Evolutionary conservation across 2,329 filamentous ascomycete genomes (phyloP), one percentile per base, ranked within the genome.

Genomic region (Trichocomaceae sp.): DNA sequence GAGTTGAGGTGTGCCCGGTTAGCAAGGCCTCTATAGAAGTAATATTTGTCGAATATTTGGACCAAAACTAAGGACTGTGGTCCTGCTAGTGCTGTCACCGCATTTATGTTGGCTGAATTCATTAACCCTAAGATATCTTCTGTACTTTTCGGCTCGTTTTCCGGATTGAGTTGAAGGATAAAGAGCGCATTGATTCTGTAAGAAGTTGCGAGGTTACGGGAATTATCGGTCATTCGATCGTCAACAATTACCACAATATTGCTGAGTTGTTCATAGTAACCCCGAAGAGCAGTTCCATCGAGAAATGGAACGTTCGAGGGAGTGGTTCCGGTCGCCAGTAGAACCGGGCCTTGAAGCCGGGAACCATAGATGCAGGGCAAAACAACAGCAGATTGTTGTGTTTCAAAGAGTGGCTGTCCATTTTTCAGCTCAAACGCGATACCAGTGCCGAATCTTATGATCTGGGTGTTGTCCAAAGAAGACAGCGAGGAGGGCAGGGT

Each of bases 151-250:
- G 51, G 51, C 17, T 48, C 45, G 6, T 26, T 35, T 26, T 47
- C 45, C 19, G 45, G 45, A n/a, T 48, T 48, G 44, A 54, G 45
- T 35, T 54, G 54, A 1, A 61, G 56, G 37, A 63, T 64, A 51
- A 63, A 68, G 17, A 68, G 54, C 2, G 61, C 64, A 57, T 68
- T 68, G 33, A 66, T 61, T 54, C 65, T 58, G 22, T 59, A 60
- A 15, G 59, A 22, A 13, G 59, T 57, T 22, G 64, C 62, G 15
- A 68, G 59, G 45, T 65, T 65, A 35, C 65, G 60, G 22, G 65
- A 63, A 58, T 67, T 66, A 41, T 68, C 65, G 17, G 63, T 65
- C 65, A 68, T 68, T 49, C 59, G 57, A 23, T 67, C 64, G 13
- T 66, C 62, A 22, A 66, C 64, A 35, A 66, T 56, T n/a, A 68